Base-by-base conservation (phyloP, 179 eudicot genomes). In the Amaranthus tricolor region DNA sequence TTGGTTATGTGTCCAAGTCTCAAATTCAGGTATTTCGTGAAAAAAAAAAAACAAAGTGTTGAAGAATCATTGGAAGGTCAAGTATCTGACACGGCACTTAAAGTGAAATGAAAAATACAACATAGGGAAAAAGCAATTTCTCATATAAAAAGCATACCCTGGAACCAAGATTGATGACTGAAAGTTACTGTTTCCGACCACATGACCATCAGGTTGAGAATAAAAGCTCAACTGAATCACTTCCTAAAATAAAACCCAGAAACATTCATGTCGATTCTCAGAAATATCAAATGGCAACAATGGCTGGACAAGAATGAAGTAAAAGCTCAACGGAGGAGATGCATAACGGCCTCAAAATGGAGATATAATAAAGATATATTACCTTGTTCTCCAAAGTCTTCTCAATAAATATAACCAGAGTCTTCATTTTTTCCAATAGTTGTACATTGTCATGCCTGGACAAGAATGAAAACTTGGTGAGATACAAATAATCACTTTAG, bases 361-460 rank as follows among this genome's bases (percentile, higher is more conserved):
- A 54, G 78, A 54, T 3, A 53, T 14, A 58, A 7, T 55, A 55
- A 76, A 71, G 40, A 58, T 9, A 76, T 52, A 52, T 62, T 79
- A 90, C 97, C 96, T 91, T 90, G 77, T 88, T 88, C 53, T 96
- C 99, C 88, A 93, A 86, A 31, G 84, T 89, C 76, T 89, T 96
- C 80, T 93, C 98, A 73, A 96, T 86, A 85, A 93, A 91, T 83
- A 96, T 69, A 66, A 89, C 90, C 85, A 96, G 81, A 43, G 87
- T 89, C 84, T 88, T 93, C 91, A 93, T 88, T 79, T 96, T 96
- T 87, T 96, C 99, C 85, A 96, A 82, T 60, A 86, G 77, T 79
- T 96, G 97, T 87, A 96, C 80, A 81, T 89, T 86, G 72, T 96
- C 99, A 83, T 96, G 98, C 89, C 99, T 96, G 85, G 75, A 84